phyloP scores from a whole-genome alignment of 2,329 filamentous ascomycete genomes.

The Leptographium galeiforme region DNA sequence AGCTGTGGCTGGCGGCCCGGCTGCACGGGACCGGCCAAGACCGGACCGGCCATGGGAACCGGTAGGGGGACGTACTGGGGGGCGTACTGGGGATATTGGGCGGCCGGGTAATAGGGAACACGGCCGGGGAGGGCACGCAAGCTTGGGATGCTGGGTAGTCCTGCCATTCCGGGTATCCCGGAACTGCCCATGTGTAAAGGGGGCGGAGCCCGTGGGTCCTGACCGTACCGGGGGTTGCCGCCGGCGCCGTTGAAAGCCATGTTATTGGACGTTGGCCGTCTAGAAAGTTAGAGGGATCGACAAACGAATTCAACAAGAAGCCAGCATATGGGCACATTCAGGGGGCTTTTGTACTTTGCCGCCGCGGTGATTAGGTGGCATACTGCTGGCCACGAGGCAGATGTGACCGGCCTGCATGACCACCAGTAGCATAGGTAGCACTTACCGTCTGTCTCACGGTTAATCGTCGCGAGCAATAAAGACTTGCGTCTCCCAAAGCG shows the following conservation, averaged over 20 bases:
- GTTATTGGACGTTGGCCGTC: too few species aligned
- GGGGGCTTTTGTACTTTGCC: not conserved
- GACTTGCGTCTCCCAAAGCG: slow-evolving; percentile 33
- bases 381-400: too few species aligned
- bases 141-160: slow-evolving; percentile 9
- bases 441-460: too few species aligned
- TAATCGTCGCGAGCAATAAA: slow-evolving; percentile 16
- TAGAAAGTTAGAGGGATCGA: too few species aligned
- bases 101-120: not conserved
- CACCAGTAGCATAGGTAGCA: too few species aligned
- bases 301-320: too few species aligned
- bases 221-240: slow-evolving; percentile 13
- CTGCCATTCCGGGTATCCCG: not conserved
- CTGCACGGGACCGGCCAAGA: not conserved
- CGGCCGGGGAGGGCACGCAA: slow-evolving; percentile 4
- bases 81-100: not conserved
- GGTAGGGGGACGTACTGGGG: not conserved
- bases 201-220: slow-evolving; percentile 7
- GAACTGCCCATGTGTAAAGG: not conserved
- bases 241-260: slow-evolving; percentile 9
- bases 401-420: too few species aligned
- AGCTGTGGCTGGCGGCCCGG: slow-evolving; percentile 28
- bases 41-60: not conserved
- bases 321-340: not conserved
- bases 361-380: too few species aligned